Evolutionary conservation across 768 basidiomycete species (phyloP).

Genomic region (Neoboletus brunneissimus): DNA sequence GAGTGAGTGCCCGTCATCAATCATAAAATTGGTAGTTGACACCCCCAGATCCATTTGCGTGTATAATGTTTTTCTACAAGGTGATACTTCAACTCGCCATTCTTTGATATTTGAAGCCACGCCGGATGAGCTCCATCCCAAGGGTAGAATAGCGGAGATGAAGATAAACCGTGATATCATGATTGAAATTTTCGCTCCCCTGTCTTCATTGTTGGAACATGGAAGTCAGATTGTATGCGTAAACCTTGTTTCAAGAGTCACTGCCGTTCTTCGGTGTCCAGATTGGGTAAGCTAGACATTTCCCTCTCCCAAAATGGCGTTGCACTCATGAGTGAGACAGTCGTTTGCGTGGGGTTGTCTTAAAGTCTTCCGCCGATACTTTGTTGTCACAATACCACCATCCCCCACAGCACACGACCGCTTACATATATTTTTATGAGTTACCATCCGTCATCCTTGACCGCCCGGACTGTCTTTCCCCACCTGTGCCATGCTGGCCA

Average conservation of each 20-base stretch:
- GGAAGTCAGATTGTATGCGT: slow-evolving; percentile 17
- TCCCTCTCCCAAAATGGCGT: background rate
- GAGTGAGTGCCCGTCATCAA: slow-evolving; percentile 16
- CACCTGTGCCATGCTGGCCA: slow-evolving; percentile 16
- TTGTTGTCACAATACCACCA: slow-evolving; percentile 6
- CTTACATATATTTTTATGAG: slow-evolving; percentile 13
- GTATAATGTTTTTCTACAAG: slow-evolving; percentile 21
- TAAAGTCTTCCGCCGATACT: slow-evolving; percentile 12
- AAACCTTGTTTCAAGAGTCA: slow-evolving; percentile 15
- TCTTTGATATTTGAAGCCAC: slow-evolving; percentile 19
- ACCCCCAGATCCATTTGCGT: slow-evolving; percentile 22
- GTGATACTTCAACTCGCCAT: background rate
- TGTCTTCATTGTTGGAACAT: background rate
- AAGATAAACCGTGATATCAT: slow-evolving; percentile 25
- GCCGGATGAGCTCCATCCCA: slow-evolving; percentile 9
- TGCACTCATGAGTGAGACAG: slow-evolving; percentile 7
- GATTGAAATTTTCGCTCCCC: slow-evolving; percentile 11
- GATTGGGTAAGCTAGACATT: slow-evolving; percentile 15
- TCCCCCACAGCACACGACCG: background rate
- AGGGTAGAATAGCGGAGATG: slow-evolving; percentile 20
- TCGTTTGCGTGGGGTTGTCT: slow-evolving; percentile 10
- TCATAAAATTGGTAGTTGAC: background rate
- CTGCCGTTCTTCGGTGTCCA: slow-evolving; percentile 14
- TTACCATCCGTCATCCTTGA: slow-evolving; percentile 15
- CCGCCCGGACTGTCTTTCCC: background rate